Evolutionary conservation across 805 yeast genomes (phyloP), one percentile per base, ranked within the genome.

Genomic region (Debaryomyces prosopidis): DNA sequence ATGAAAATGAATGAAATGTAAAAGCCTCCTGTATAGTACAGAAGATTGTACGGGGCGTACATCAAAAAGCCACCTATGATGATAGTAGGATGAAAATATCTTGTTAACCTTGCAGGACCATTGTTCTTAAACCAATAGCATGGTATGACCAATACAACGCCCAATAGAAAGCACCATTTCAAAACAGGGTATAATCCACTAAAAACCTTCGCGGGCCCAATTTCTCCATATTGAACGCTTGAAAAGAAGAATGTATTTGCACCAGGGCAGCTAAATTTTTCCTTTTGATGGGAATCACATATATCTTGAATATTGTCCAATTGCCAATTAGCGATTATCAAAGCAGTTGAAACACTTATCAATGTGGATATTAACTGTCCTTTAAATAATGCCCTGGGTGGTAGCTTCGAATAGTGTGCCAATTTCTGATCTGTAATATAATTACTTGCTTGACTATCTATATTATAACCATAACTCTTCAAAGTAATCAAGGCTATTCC

Each of bases 381-480:
- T 60, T 73, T 62, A 64, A 85, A 82, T 50, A 83, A 66, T 0
- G 81, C 70, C 47, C 82, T 69, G 2, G 89, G 89, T 0, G 86
- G 81, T 15, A 85, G 66, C 52, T 82, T 82, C 56, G 81, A 61
- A 56, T 85, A 85, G 48, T 84, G 88, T 15, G 62, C 75, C 48
- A 68, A 49, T 47, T 71, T 71, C 49, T 69, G 75, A 51, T 70
- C 72, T 5, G 71, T 62, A 17, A 70, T 73, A 51, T 78, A 84
- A 55, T 70, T 76, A 48, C 82, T 81, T 10, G 88, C 86, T 62
- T 82, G 87, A 23, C 77, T 77, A 56, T 80, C 84, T 49, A 82
- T 79, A 55, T 81, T 82, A 40, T 80, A 77, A 5, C 76, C 77
- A 54, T 57, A 72, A 30, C 72, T 64, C 47, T 72, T 72, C 41